Base-by-base conservation (phyloP, 2,329 filamentous ascomycete species). In the Fusarium secorum region DNA sequence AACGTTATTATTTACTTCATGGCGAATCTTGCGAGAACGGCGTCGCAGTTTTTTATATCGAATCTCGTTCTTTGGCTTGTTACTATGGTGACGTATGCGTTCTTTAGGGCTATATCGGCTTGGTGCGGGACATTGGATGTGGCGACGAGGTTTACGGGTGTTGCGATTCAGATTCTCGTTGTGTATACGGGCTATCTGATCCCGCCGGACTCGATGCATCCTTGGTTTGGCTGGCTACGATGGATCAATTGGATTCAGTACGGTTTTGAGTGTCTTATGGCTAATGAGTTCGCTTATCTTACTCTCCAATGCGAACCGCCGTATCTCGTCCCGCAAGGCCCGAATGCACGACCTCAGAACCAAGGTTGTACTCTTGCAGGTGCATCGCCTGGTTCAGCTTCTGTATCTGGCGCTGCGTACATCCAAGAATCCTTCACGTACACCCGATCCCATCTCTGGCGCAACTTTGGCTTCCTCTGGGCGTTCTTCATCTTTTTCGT, bases 1-100 rank as follows among this genome's bases (percentile, higher is more conserved):
- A 92, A 92, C 67, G 51, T 93, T 41, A 86, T 90, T 22, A 83
- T 95, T 39, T 95, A 95, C 82, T 95, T 94, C 80, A 90, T 95
- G 90, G 88, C 90, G 1, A 89, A 91, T 54, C 84, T 95, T 4
- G 85, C 90, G 57, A 83, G 90, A 32, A 87, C 88, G 32, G 85
- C 91, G 1, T 90, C 88, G 45, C 85, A 90, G 28, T 92, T 91
- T 78, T 92, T 91, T 76, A 89, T 90, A 58, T 87, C 88, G 72
- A 86, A 88, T 65, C 78, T 91, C 2, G 88, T 92, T 67, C 85
- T 88, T 0, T 90, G 88, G 78, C 79, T 86, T 1, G 84, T 85
- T 17, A 89, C 85, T 1, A 84, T 91, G 65, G 81, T 82, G 22
- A 87, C 91, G 79, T 87, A 86, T 13, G 83, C 85, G 0, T 82